Percentiles rank a stretch among this genome's conserved stretches.
Evolutionary conservation across 192 early-diverging fungal species (phyloP).

Genomic region (Coemansia sp.): DNA sequence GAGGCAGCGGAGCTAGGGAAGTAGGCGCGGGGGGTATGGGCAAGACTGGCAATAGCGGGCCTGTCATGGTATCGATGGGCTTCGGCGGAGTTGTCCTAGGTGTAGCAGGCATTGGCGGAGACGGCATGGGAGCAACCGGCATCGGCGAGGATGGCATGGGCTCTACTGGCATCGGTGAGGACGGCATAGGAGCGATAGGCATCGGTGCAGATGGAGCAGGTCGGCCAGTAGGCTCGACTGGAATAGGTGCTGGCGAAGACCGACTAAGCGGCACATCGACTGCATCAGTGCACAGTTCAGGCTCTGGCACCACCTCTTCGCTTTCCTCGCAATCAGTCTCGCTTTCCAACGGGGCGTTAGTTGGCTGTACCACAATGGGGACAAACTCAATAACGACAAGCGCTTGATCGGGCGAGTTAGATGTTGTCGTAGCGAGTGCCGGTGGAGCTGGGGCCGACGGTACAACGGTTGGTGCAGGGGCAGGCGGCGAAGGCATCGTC

Average conservation of each 20-base stretch:
- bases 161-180: not conserved
- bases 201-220: not conserved
- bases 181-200: not conserved
- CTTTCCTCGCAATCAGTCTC: not conserved
- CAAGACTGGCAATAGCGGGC: constrained; percentile 1
- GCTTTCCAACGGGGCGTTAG: not conserved
- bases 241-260: not conserved
- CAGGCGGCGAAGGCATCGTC: not conserved
- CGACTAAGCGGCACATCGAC: not conserved
- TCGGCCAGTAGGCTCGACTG: not conserved
- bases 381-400: constrained; percentile 34
- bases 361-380: constrained; percentile 12
- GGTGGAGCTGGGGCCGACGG: not conserved
- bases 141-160: constrained; percentile 19
- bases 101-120: not conserved
- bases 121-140: constrained; percentile 17
- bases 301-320: not conserved
- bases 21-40: constrained; percentile 9
- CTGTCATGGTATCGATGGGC: not conserved
- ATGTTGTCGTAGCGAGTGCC: constrained; percentile 4
- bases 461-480: not conserved
- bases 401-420: constrained; percentile 5
- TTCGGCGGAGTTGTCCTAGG: too few species aligned
- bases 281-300: not conserved
- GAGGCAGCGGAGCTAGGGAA: constrained; percentile 9